Conservation (phyloP, 306 rosid species). For the Urtica urens region DNA sequence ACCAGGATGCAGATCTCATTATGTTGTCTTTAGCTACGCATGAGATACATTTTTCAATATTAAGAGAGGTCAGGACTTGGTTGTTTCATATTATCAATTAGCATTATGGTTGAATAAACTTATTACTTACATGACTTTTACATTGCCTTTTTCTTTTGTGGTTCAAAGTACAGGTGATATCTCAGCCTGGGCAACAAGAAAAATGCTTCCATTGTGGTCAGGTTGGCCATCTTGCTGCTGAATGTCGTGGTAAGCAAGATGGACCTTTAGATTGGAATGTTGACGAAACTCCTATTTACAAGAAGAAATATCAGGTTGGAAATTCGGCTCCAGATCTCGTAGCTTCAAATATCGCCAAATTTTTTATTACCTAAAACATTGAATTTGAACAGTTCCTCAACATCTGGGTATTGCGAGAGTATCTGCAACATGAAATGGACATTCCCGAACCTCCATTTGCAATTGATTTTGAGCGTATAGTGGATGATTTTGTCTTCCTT, state of each 20-base stretch:
- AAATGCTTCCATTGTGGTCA: conserved; percentile 83
- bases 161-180: conserved; percentile 45
- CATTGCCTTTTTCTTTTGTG: conserved; percentile 17
- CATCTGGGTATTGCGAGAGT: conserved; percentile 84
- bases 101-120: conserved; percentile 11
- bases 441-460: conserved; percentile 69
- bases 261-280: conserved; percentile 47
- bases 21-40: conserved; percentile 92
- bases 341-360: conserved; percentile 2
- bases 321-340: conserved; percentile 12
- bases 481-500: conserved; percentile 82
- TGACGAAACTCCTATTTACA: conserved; percentile 72
- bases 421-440: conserved; percentile 67
- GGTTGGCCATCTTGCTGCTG: conserved; percentile 91
- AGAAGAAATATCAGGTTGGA: conserved; percentile 92
- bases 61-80: conserved; percentile 98
- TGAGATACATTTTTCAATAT: conserved; percentile 84
- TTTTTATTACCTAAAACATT: conserved; percentile 12
- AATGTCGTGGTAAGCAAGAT: conserved; percentile 63
- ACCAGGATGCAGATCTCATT: conserved; percentile 94
- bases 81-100: conserved; percentile 16
- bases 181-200: conserved; percentile 83
- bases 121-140: conserved; percentile 20
- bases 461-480: conserved; percentile 57
- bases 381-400: conserved; percentile 53